phyloP scores from a whole-genome alignment of 345 rosid species.

The Salix koriyanagi region DNA sequence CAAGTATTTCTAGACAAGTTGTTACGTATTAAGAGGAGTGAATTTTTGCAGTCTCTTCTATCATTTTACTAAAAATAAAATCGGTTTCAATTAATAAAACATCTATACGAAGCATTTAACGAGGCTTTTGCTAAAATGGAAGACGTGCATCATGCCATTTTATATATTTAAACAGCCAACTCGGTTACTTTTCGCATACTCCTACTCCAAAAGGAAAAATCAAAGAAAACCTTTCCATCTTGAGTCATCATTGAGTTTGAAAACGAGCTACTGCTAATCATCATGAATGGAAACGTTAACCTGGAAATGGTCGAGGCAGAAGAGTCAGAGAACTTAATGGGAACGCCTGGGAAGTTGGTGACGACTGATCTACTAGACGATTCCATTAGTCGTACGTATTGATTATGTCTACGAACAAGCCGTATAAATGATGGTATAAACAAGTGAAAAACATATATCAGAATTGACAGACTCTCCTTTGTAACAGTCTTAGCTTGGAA shows the following conservation, averaged over 20 bases:
- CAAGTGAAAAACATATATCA: too few species aligned
- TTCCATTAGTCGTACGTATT: background rate
- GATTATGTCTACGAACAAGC: background rate
- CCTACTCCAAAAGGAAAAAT: background rate
- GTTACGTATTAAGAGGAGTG: too few species aligned
- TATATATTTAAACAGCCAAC: background rate
- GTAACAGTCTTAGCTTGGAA: background rate
- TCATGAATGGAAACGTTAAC: background rate
- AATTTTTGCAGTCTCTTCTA: too few species aligned
- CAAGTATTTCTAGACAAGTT: too few species aligned
- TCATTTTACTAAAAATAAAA: too few species aligned
- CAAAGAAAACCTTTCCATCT: background rate
- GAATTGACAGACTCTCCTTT: background rate
- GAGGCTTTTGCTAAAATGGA: background rate
- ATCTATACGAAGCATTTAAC: background rate
- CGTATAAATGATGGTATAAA: background rate
- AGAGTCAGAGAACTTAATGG: background rate
- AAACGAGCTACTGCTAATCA: background rate
- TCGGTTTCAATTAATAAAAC: background rate
- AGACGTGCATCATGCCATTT: background rate
- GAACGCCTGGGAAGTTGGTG: too few species aligned
- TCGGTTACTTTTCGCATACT: background rate
- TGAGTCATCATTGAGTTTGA: background rate
- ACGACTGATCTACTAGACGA: background rate
- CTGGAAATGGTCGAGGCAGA: background rate